Conservation (phyloP, 1,139 yeast species). For the Hanseniaspora sp. region DNA sequence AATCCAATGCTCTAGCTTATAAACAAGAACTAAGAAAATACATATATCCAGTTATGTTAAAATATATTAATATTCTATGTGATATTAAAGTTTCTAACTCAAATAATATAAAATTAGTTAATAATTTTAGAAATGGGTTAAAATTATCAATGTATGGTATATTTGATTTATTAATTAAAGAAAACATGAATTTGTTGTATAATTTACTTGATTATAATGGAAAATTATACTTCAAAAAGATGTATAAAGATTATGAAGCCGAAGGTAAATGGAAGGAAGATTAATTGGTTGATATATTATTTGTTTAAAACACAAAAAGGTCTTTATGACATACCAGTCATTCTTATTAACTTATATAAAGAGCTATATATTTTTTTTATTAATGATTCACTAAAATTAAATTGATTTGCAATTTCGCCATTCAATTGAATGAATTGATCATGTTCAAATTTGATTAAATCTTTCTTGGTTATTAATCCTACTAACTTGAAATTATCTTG, state of each 20-base stretch:
- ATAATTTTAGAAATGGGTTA: slow-evolving; percentile 41
- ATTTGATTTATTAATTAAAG: slow-evolving; percentile 57
- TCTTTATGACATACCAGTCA: not conserved
- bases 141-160: slow-evolving; percentile 49
- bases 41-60: slow-evolving; percentile 50
- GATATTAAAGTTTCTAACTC: slow-evolving; percentile 26
- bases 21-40: slow-evolving; percentile 53
- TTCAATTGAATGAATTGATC: slow-evolving; percentile 25
- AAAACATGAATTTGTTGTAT: slow-evolving; percentile 56
- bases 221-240: slow-evolving; percentile 51
- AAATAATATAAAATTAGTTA: slow-evolving; percentile 36
- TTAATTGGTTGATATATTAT: slow-evolving; percentile 20
- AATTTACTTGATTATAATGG: slow-evolving; percentile 63
- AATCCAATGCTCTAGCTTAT: slow-evolving; percentile 45
- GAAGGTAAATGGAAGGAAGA: slow-evolving; percentile 76
- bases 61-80: slow-evolving; percentile 39
- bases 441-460: slow-evolving; percentile 42
- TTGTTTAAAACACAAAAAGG: not conserved
- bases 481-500: slow-evolving; percentile 42
- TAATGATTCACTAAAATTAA: slow-evolving; percentile 10
- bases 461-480: slow-evolving; percentile 63
- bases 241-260: slow-evolving; percentile 63
- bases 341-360: slow-evolving; percentile 3
- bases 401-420: slow-evolving; percentile 22
- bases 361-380: slow-evolving; percentile 3